Base-by-base conservation (phyloP, 2,329 filamentous ascomycete species). In the Aureobasidium sp. region DNA sequence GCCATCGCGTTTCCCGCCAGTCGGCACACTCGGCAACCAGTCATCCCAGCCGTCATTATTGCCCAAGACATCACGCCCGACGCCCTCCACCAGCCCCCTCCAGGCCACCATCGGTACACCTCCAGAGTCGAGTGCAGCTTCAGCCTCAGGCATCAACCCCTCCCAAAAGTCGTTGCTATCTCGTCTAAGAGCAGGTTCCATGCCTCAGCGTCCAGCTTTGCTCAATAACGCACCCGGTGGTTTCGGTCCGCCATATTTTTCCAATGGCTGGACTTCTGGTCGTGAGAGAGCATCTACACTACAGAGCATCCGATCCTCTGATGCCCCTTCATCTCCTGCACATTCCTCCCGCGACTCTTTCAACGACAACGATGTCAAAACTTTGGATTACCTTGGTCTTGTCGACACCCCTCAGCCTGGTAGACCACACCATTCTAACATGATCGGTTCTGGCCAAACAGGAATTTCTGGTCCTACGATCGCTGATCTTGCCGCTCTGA, bases 371-470 rank as follows among this genome's bases (percentile, higher is more conserved):
- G 90, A 96, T 66, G 89, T 95, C 60, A 86, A 88, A 64, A 98
- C 93, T 2, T 74, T 98, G 61, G 93, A 98, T 68, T 98, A 98
- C 66, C 81, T 98, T 56, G 93, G 93, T 42, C 79, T 98, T 45
- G 91, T 90, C 27, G 93, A 97, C 69, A 95, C 90, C 14, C 91
- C 93, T 17, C 89, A 95, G 66, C 85, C 88, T 50, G 76, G 44
- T 5, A 40, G 50, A 39, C 45, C 45, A 6, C 30, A 50, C 27
- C 41, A 34, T 25, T 42, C 45, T 25, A 42, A 50, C 29, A 49
- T 42, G 38, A 49, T 38, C 16, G 27, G 41, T 37, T 17, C 22
- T 6, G 37, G 16, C 21, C 56, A 55, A 39, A 21, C 53, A 11
- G 29, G 54, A 12, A 29, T 56, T 17, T 41, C 39, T 5, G 34